These are phyloP conservation scores for Tuber aestivum DNA, from an alignment of 495 filamentous ascomycete genomes.

Conservation along the genomic window DNA sequence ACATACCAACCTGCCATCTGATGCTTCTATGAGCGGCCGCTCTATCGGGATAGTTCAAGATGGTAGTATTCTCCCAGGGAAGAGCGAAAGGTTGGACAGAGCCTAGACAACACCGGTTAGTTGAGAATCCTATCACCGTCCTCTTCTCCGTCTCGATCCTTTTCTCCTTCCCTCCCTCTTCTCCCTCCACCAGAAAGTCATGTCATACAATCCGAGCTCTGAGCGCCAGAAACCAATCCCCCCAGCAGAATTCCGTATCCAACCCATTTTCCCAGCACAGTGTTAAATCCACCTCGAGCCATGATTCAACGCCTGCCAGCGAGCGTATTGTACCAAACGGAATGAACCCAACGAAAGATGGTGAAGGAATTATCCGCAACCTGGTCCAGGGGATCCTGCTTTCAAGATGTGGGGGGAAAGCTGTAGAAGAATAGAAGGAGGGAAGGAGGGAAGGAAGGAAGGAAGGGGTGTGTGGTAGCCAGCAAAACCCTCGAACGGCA, in stretches of 20 bases:
- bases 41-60: conserved; percentile 8
- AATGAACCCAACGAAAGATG: background rate
- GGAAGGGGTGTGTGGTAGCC: background rate
- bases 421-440: background rate
- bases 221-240: background rate
- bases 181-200: background rate
- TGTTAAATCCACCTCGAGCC: conserved; percentile 1
- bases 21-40: conserved; percentile 18
- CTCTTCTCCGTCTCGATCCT: background rate
- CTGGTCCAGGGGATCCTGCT: background rate
- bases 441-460: background rate
- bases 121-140: background rate
- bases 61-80: conserved; percentile 8
- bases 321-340: background rate
- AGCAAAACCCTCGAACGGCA: background rate
- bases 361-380: background rate
- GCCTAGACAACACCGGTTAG: background rate
- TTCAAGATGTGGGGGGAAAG: background rate
- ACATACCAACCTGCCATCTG: conserved; percentile 22
- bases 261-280: background rate
- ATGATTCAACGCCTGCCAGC: conserved; percentile 5
- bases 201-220: background rate
- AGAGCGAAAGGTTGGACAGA: conserved; percentile 9
- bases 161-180: background rate
- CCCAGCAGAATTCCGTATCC: background rate